phyloP scores from a whole-genome alignment of 176 grass and related monocot species.

The Triticum urartu region DNA sequence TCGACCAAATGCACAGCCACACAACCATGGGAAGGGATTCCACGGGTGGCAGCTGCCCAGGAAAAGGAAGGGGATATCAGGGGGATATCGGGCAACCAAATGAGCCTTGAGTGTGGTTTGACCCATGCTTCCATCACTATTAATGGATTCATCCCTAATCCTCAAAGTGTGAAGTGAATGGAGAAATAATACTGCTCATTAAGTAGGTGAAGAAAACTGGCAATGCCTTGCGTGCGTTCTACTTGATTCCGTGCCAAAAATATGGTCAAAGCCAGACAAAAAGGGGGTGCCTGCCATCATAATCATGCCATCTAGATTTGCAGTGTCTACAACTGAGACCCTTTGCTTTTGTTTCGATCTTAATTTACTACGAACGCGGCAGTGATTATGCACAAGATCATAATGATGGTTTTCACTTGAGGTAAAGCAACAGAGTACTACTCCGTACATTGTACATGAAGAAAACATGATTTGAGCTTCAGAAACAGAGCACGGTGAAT shows the following conservation, averaged over 20 bases:
- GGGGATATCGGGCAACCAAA: too few relatives aligned
- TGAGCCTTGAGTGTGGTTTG: not conserved
- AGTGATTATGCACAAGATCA: conserved; percentile 20
- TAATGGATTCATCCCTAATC: not conserved
- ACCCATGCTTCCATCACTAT: not conserved
- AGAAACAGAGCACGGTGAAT: conserved; percentile 9
- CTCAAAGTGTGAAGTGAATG: conserved; percentile 14
- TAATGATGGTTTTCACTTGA: conserved; percentile 30
- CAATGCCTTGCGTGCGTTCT: conserved; percentile 16
- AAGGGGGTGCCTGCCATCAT: not conserved
- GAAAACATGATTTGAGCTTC: conserved; percentile 24
- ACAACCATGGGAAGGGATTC: too few relatives aligned
- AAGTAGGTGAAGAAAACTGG: not conserved
- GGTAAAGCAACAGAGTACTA: not conserved
- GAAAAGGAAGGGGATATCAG: too few relatives aligned
- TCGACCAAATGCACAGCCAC: too few relatives aligned
- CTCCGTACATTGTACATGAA: not conserved
- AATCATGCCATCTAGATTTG: not conserved
- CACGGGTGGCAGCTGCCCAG: too few relatives aligned
- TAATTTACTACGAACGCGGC: conserved; percentile 1
- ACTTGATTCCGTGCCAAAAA: not conserved
- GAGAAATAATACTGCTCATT: not conserved
- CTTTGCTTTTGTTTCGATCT: conserved; percentile 31
- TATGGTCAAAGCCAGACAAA: conserved; percentile 20
- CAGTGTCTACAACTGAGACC: not conserved